These are phyloP conservation scores for Oryza rufipogon DNA, from an alignment of 176 grass and related monocot species.

Conservation along the genomic window DNA sequence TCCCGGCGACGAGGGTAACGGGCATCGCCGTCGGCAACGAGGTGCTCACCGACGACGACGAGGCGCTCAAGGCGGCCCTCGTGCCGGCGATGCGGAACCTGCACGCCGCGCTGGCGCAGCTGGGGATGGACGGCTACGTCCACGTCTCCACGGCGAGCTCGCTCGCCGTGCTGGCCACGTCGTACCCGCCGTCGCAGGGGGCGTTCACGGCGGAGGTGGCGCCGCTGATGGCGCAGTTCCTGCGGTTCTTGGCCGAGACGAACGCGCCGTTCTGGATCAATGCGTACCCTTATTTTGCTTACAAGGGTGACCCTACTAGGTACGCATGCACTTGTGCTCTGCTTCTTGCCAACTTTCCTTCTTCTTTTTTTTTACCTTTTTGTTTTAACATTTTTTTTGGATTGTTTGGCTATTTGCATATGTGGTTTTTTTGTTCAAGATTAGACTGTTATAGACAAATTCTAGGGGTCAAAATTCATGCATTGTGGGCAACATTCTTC, in stretches of 20 bases:
- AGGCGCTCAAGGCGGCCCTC: constrained; percentile 69
- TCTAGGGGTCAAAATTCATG: too few species aligned
- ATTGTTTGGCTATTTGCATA: not conserved
- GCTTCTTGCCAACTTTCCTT: not conserved
- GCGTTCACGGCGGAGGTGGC: constrained; percentile 64
- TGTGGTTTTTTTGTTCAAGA: too few species aligned
- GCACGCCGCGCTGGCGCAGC: constrained; percentile 66
- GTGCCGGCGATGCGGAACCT: constrained; percentile 88
- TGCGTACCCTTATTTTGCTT: constrained; percentile 92
- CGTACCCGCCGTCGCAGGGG: constrained; percentile 87
- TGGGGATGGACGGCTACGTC: constrained; percentile 68
- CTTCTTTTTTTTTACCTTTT: not conserved
- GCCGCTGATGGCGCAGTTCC: constrained; percentile 59
- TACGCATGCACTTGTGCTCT: too few species aligned
- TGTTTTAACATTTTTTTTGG: too few species aligned
- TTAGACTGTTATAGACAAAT: too few species aligned
- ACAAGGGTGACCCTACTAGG: constrained; percentile 69
- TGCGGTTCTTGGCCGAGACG: constrained; percentile 69
- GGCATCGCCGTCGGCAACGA: constrained; percentile 94
- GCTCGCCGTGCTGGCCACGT: constrained; percentile 75
- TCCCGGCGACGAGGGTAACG: constrained; percentile 76
- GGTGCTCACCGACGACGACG: constrained; percentile 73
- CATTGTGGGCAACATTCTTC: too few species aligned
- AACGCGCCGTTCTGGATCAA: constrained; percentile 87
- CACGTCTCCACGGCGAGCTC: constrained; percentile 82